A percentile compares a stretch with the other conserved stretches of the same genome.
Evolutionary conservation across 2,329 filamentous ascomycete genomes (phyloP).

Genomic region (Phaeosphaeriaceae sp.): DNA sequence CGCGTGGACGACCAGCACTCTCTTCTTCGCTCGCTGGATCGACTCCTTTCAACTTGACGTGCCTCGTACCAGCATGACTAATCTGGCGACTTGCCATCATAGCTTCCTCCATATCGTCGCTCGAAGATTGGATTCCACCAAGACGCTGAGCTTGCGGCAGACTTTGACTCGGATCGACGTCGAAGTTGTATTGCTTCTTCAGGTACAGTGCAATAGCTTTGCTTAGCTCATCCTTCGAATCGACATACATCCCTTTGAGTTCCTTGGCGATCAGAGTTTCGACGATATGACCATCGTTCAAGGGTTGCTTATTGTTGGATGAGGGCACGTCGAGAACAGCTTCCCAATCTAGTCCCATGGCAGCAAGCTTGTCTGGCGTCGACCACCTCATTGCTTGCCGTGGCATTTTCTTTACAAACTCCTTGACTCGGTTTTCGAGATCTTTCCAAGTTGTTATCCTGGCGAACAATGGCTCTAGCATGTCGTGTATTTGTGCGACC

Average conservation of each 20-base stretch:
- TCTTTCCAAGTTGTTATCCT: constrained; percentile 20
- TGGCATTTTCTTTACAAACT: constrained; percentile 24
- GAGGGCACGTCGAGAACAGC: constrained; percentile 15
- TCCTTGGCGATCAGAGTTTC: constrained; percentile 29
- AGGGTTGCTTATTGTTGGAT: constrained; percentile 7
- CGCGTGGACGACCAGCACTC: neutral
- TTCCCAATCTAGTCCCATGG: constrained; percentile 26
- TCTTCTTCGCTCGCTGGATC: neutral
- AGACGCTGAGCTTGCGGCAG: constrained; percentile 3
- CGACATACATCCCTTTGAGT: constrained; percentile 25
- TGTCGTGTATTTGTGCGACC: constrained; percentile 10
- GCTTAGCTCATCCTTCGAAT: constrained; percentile 25
- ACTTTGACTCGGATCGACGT: constrained; percentile 9
- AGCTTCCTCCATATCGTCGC: constrained; percentile 16
- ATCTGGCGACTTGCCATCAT: constrained; percentile 6
- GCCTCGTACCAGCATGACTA: neutral
- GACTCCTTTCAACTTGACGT: neutral
- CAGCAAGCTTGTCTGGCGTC: constrained; percentile 26
- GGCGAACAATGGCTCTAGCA: constrained; percentile 22
- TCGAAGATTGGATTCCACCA: constrained; percentile 14
- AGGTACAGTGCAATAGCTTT: constrained; percentile 25
- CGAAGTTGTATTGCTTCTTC: constrained; percentile 21
- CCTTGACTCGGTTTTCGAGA: constrained; percentile 22
- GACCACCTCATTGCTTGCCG: constrained; percentile 30
- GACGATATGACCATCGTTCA: constrained; percentile 17